These are phyloP conservation scores for Helianthus annuus DNA, from an alignment of 129 eudicot species.

Conservation along the genomic window DNA sequence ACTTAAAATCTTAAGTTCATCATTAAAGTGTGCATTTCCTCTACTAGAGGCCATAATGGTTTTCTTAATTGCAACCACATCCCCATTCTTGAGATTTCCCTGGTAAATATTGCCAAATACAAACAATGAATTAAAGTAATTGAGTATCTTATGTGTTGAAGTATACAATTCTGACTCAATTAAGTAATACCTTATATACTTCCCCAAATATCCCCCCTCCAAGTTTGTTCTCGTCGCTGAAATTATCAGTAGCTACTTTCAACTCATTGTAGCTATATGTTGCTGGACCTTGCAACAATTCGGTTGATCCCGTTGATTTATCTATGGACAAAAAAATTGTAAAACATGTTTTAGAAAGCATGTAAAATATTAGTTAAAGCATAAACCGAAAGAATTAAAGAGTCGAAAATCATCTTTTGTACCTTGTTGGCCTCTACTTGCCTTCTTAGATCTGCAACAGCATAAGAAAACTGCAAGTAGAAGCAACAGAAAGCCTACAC, in stretches of 20 bases:
- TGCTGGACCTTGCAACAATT: conserved; percentile 64
- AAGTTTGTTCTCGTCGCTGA: conserved; percentile 58
- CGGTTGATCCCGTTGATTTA: conserved; percentile 50
- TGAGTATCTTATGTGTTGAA: not conserved
- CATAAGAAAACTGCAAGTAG: conserved; percentile 41
- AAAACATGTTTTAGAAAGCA: not conserved
- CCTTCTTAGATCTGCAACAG: conserved; percentile 39
- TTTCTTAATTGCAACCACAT: conserved; percentile 62
- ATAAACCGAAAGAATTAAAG: not conserved
- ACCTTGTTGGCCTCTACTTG: conserved; percentile 46
- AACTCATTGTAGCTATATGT: conserved; percentile 55
- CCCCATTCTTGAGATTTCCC: conserved; percentile 64
- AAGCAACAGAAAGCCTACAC: conserved; percentile 53
- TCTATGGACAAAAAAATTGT: conserved; percentile 27
- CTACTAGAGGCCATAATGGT: conserved; percentile 38
- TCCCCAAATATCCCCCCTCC: conserved; percentile 81
- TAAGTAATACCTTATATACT: conserved; percentile 59
- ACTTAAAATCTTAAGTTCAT: conserved; percentile 64
- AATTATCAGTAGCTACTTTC: conserved; percentile 56
- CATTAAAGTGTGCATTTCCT: conserved; percentile 47
- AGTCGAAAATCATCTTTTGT: not conserved
- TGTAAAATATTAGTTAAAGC: not conserved
- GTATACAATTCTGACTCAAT: not conserved
- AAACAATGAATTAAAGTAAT: not conserved
- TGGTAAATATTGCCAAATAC: conserved; percentile 8